Evolutionary conservation across 805 yeast genomes (phyloP), one percentile per base, ranked within the genome.

Genomic region (Metschnikowia baotianmanensis): DNA sequence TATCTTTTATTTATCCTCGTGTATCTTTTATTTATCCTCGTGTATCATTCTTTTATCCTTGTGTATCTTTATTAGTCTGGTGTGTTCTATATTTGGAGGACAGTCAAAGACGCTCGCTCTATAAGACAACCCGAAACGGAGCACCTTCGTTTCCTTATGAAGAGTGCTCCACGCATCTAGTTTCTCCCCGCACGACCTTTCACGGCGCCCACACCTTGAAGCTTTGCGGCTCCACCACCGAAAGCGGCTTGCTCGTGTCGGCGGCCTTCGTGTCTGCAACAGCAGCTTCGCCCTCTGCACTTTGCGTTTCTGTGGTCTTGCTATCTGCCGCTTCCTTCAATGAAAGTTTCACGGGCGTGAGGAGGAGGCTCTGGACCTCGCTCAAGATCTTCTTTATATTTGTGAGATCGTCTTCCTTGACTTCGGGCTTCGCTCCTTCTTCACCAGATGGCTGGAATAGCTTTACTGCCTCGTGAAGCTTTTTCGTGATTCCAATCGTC

Each of bases 401-500:
- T 7, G 45, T 37, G 3, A 42, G 9, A 9, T 36, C 40, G 16
- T 46, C 39, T 10, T 40, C 31, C 10, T 38, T 37, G 7, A 40
- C 39, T 28, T 12, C 49, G 1, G 18, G 51, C 39, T 6, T 47
- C 12, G 18, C 31, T 25, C 35, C 41, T 10, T 34, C 43, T 16
- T 38, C 53, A 16, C 38, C 24, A 24, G 43, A 28, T 5, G 45
- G 41, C 36, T 33, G 34, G 27, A 46, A 38, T 17, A 53, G 34
- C 3, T 50, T 38, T 28, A 67, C 52, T 3, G 64, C 65, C 26
- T 65, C 67, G 33, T 60, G 58, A 33, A 80, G 57, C 51, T 77
- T 82, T 28, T 68, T 57, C 32, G 78, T 62, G 4, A 83, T 67
- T 2, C 67, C 53, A 15, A 72, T 63, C 1, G 87, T 76, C 13